A percentile compares a stretch with the other conserved stretches of the same genome.
phyloP scores from a whole-genome alignment of 1,139 yeast species.

The Kodamaea anthophila region DNA sequence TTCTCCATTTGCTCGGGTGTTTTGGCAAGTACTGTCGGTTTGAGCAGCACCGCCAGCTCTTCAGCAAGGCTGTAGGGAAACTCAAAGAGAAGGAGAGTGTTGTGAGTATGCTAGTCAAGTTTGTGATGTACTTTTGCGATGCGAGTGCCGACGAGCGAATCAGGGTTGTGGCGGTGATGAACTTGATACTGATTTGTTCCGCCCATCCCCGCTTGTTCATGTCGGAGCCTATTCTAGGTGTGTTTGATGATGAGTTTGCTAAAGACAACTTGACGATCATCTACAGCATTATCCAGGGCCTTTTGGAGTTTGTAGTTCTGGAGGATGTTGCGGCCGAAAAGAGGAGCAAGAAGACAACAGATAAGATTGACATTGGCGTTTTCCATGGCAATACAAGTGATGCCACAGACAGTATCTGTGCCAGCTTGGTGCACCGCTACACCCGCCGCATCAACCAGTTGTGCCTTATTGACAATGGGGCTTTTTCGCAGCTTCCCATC shows the following conservation, averaged over 20 bases:
- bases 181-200: conserved; percentile 51
- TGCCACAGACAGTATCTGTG: conserved; percentile 64
- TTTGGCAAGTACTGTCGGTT: conserved; percentile 65
- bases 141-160: conserved; percentile 18
- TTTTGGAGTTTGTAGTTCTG: conserved; percentile 47
- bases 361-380: conserved; percentile 39
- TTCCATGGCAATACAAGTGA: conserved; percentile 48
- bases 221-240: conserved; percentile 43
- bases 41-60: conserved; percentile 37
- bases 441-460: conserved; percentile 41
- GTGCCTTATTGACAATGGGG: conserved; percentile 42
- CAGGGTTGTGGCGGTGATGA: conserved; percentile 48
- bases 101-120: conserved; percentile 49
- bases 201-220: conserved; percentile 59
- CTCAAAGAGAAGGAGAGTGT: conserved; percentile 49
- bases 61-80: conserved; percentile 35
- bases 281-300: conserved; percentile 47
- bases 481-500: conserved; percentile 44
- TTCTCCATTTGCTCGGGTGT: conserved; percentile 59
- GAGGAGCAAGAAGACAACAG: conserved; percentile 25
- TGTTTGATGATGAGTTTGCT: conserved; percentile 50
- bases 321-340: conserved; percentile 46
- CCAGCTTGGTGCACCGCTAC: conserved; percentile 64
- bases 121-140: conserved; percentile 48
- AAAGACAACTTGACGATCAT: conserved; percentile 26